These are phyloP conservation scores for Arthrobotrys entomopaga DNA, from an alignment of 2,329 filamentous ascomycete species.

Conservation along the genomic window DNA sequence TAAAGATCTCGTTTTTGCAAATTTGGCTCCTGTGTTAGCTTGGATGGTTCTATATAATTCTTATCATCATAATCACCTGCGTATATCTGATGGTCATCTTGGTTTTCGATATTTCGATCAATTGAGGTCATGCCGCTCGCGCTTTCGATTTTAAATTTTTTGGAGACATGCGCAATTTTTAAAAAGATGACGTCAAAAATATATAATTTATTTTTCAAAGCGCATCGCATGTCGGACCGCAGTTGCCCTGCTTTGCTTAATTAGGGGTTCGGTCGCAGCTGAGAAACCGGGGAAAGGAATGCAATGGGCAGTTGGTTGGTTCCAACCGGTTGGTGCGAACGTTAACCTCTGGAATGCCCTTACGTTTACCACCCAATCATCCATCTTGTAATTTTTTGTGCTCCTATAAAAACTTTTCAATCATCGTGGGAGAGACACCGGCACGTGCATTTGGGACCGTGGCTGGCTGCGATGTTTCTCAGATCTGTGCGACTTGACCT, in stretches of 20 bases:
- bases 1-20: not conserved
- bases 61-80: not conserved
- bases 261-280: conserved; percentile 19
- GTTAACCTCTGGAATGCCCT: not conserved
- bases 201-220: too few relatives aligned
- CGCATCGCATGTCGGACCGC: conserved; percentile 42
- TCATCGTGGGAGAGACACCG: not conserved
- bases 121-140: not conserved
- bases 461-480: not conserved
- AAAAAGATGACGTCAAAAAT: conserved; percentile 37
- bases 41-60: not conserved
- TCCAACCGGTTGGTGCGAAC: conserved; percentile 17
- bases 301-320: conserved; percentile 14
- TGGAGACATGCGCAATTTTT: conserved; percentile 2
- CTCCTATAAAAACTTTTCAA: too few relatives aligned
- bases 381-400: not conserved
- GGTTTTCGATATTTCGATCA: conserved; percentile 2
- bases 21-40: not conserved
- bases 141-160: too few relatives aligned
- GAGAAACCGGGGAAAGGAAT: conserved; percentile 24
- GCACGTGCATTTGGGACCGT: not conserved
- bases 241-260: not conserved
- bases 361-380: not conserved
- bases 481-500: conserved; percentile 16
- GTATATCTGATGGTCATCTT: not conserved